Evolutionary conservation across 2,329 filamentous ascomycete species (phyloP).

Genomic region (Calonectria crousiana): DNA sequence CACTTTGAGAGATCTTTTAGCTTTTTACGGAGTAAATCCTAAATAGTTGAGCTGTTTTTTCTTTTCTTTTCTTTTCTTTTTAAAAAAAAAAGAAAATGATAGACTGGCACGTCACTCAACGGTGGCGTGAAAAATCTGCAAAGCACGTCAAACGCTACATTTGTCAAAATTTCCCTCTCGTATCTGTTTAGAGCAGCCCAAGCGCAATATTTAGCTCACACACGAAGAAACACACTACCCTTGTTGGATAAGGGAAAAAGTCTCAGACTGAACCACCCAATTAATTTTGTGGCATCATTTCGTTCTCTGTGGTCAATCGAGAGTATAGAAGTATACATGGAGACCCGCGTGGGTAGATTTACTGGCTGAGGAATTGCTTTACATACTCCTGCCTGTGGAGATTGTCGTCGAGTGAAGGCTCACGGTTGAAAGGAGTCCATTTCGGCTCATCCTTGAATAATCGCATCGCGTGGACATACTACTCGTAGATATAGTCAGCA

Average conservation of each 20-base stretch:
- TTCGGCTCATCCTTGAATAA: constrained; percentile 99
- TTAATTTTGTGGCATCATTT: background rate
- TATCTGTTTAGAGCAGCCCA: background rate
- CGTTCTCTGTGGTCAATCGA: too few relatives aligned
- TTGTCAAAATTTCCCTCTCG: background rate
- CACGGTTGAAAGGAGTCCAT: constrained; percentile 94
- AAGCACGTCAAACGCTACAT: constrained; percentile 15
- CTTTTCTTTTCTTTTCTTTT: too few relatives aligned
- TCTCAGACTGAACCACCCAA: background rate
- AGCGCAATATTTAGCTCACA: background rate
- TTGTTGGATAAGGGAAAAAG: background rate
- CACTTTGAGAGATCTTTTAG: background rate
- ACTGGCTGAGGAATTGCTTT: constrained; percentile 54
- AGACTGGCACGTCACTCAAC: background rate
- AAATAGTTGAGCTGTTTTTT: background rate
- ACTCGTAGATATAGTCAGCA: constrained; percentile 12
- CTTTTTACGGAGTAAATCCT: background rate
- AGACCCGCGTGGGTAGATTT: constrained; percentile 39
- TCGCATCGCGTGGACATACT: constrained; percentile 97
- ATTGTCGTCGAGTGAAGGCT: constrained; percentile 82
- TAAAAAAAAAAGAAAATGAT: background rate
- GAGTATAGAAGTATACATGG: background rate
- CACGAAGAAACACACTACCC: background rate
- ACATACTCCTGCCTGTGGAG: constrained; percentile 84
- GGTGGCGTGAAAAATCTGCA: constrained; percentile 13